Evolutionary conservation across 2,329 filamentous ascomycete genomes (phyloP), one percentile per base, ranked within the genome.

Genomic region (Spiromastix sp.): DNA sequence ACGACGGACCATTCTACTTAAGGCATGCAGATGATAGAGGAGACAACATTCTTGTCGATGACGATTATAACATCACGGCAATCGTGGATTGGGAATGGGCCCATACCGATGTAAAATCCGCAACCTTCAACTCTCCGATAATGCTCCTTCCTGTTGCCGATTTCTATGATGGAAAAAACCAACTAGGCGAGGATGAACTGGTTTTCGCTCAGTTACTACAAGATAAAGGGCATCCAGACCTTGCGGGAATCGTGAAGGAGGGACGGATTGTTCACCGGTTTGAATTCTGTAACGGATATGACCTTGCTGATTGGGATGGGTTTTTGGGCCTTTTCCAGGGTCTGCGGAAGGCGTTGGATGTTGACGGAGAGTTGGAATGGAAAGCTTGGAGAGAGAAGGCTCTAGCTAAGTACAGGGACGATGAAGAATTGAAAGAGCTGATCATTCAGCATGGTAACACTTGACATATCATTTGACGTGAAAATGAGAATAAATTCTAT

Each of bases 11-110:
- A 16, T 70, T 61, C 46, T 70, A 61, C 38, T 47, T 71, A 8
- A 69, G 66, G 41, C 59, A 67, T 43, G 47, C 55, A n/a, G 60
- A 67, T 37, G 65, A 70, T 40, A 71, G 69, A 44, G 66, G 63
- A n/a, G n/a, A 3, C 35, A 64, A 70, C 31, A 57, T 71, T 9
- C 49, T 71, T 1, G 59, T 61, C 2, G 61, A 71, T 38, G 52
- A 65, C 3, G 32, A 66, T 6, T 64, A 55, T 39, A 64, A 66
- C 38, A 59, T 71, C 21, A 68, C 61, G 4, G 64, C 63, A 1
- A 64, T 71, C 20, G 63, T 70, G 35, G 66, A 71, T 41, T 71
- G 63, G 63, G 57, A 66, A 39, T 63, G 54, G 55, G 52, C 56
- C 15, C 36, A 53, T 34, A 50, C 54, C 8, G 50, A 53, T 13